Percentiles rank a stretch among this genome's conserved stretches.
These are phyloP conservation scores for Nematodospora valgi DNA, from an alignment of 805 yeast genomes.

Conservation along the genomic window DNA sequence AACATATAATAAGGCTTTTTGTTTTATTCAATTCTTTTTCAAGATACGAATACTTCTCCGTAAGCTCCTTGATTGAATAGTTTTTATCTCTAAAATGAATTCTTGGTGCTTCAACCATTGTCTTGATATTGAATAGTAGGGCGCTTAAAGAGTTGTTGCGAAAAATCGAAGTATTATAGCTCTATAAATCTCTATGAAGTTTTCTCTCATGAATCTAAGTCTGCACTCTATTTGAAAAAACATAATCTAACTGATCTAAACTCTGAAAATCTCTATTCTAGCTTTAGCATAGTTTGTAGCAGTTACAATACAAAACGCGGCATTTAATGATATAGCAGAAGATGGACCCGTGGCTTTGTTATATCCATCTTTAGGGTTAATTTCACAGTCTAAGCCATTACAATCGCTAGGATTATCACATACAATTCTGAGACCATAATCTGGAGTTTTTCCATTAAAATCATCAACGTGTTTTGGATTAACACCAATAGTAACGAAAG, in stretches of 20 bases:
- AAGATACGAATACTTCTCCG: neutral
- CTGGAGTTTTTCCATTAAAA: slow-evolving; percentile 54
- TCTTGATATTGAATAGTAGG: neutral
- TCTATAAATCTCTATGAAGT: neutral
- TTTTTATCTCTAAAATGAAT: neutral
- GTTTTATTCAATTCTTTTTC: too few species aligned
- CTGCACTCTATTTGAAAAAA: too few species aligned
- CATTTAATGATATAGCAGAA: slow-evolving; percentile 51
- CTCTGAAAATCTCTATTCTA: slow-evolving; percentile 62
- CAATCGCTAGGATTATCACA: slow-evolving; percentile 72
- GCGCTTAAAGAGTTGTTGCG: too few species aligned
- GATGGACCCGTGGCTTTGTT: slow-evolving; percentile 49
- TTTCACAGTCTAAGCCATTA: slow-evolving; percentile 75
- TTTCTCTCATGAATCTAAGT: too few species aligned
- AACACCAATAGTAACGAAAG: slow-evolving; percentile 87
- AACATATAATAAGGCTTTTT: slow-evolving; percentile 44
- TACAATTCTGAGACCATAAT: slow-evolving; percentile 67
- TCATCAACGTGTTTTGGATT: slow-evolving; percentile 78
- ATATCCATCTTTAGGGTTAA: slow-evolving; percentile 66
- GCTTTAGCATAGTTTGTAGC: slow-evolving; percentile 64
- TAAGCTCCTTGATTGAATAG: slow-evolving; percentile 1
- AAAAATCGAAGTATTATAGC: too few species aligned
- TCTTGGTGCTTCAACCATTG: neutral
- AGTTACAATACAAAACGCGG: slow-evolving; percentile 80
- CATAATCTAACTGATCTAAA: too few species aligned